Conservation (phyloP, 1,139 yeast genomes). For the Saccharomycopsis hybrid region DNA sequence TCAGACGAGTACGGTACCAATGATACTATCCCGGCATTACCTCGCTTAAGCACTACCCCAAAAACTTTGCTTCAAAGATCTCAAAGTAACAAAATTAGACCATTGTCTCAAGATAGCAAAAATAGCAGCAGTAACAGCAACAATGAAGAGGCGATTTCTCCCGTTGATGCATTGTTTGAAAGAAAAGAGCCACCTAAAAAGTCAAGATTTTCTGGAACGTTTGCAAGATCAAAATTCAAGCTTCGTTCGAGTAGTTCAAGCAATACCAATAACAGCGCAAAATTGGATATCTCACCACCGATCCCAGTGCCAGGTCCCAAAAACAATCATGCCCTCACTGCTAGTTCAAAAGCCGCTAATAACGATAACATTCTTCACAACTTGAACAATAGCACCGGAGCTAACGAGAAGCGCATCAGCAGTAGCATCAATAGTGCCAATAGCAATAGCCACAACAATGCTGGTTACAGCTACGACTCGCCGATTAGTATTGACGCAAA, state of each 20-base stretch:
- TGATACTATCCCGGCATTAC: slow-evolving; percentile 7
- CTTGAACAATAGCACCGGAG: no score
- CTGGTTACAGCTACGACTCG: background rate
- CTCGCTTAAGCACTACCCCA: background rate
- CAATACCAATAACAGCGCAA: background rate
- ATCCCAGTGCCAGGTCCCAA: no score
- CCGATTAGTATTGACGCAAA: slow-evolving; percentile 16
- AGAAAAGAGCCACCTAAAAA: slow-evolving; percentile 10
- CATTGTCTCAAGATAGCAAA: no score
- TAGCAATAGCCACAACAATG: no score
- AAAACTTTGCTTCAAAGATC: background rate
- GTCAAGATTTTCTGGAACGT: slow-evolving; percentile 8
- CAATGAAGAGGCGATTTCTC: slow-evolving; percentile 2
- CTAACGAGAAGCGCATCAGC: no score
- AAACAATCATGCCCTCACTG: background rate
- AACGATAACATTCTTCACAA: no score
- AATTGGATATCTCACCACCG: background rate
- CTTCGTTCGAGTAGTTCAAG: background rate
- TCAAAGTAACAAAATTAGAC: no score
- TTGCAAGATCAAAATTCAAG: slow-evolving; percentile 5
- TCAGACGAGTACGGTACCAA: slow-evolving; percentile 8
- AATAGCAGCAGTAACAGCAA: background rate
- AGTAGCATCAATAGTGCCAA: no score
- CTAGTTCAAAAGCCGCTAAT: no score
- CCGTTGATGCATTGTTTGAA: slow-evolving; percentile 18